Percentiles rank a stretch among this genome's conserved stretches.
Conservation (phyloP, 2,329 filamentous ascomycete species). For the Talaromyces sp. region DNA sequence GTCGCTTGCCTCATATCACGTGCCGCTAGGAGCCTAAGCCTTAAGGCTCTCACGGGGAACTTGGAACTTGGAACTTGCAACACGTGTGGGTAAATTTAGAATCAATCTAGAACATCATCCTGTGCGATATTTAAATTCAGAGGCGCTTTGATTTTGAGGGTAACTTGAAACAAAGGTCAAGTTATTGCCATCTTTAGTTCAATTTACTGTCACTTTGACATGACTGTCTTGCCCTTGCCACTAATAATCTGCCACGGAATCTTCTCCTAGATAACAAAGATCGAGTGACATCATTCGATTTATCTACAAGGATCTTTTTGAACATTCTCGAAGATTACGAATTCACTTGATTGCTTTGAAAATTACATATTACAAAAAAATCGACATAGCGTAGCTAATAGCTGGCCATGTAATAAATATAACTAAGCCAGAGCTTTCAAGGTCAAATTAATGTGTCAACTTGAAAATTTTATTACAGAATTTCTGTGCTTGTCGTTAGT, state of each 20-base stretch:
- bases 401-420: not conserved
- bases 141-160: not conserved
- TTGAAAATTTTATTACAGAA: too few species aligned
- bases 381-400: not conserved
- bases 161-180: not conserved
- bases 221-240: not conserved
- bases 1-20: conserved; percentile 13
- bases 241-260: not conserved
- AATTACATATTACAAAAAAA: not conserved
- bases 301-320: too few species aligned
- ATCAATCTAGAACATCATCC: not conserved
- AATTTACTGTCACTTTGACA: not conserved
- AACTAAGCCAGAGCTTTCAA: not conserved
- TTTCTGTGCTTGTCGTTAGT: not conserved
- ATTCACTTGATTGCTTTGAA: not conserved
- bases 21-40: not conserved
- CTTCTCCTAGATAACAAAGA: not conserved
- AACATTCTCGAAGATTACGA: not conserved
- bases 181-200: not conserved
- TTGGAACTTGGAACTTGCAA: not conserved
- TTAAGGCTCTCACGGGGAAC: not conserved
- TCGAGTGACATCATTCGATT: too few species aligned
- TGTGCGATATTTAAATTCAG: too few species aligned
- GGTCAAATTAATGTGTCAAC: too few species aligned
- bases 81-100: conserved; percentile 10